phyloP scores from a whole-genome alignment of 306 rosid species.

The Gynostemma pentaphyllum region DNA sequence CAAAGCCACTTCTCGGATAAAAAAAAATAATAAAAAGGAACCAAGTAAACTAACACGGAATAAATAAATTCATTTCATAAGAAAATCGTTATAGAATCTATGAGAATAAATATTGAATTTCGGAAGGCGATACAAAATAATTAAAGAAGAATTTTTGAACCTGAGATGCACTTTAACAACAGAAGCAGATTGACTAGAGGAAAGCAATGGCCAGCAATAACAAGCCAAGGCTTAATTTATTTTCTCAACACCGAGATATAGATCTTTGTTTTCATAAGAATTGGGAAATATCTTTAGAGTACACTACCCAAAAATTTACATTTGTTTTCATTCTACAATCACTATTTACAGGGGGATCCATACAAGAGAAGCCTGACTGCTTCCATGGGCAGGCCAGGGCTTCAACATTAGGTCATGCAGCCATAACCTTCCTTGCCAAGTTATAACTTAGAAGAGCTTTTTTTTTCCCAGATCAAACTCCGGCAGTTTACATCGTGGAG shows the following conservation, averaged over 20 bases:
- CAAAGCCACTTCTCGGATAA: too few species aligned
- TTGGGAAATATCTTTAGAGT: not conserved
- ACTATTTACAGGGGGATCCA: not conserved
- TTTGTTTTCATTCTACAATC: not conserved
- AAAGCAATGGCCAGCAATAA: conserved; percentile 7
- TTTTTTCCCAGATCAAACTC: not conserved
- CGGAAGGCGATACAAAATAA: not conserved
- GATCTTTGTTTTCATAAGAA: not conserved
- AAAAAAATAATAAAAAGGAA: too few species aligned
- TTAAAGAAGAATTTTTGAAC: not conserved
- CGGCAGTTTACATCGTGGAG: not conserved
- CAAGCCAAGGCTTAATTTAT: not conserved
- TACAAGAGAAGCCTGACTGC: conserved; percentile 1
- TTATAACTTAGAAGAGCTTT: not conserved
- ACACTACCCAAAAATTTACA: conserved; percentile 6
- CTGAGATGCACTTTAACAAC: not conserved
- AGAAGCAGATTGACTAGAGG: not conserved
- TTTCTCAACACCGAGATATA: not conserved
- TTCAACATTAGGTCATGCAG: not conserved
- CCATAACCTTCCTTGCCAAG: not conserved
- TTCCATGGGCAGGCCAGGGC: not conserved
- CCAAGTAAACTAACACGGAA: not conserved
- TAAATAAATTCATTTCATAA: not conserved
- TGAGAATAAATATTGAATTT: not conserved
- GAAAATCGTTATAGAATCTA: not conserved